Percentiles rank a stretch among this genome's conserved stretches.
These are phyloP conservation scores for Asterophora parasitica DNA, from an alignment of 768 basidiomycete genomes.

Conservation along the genomic window DNA sequence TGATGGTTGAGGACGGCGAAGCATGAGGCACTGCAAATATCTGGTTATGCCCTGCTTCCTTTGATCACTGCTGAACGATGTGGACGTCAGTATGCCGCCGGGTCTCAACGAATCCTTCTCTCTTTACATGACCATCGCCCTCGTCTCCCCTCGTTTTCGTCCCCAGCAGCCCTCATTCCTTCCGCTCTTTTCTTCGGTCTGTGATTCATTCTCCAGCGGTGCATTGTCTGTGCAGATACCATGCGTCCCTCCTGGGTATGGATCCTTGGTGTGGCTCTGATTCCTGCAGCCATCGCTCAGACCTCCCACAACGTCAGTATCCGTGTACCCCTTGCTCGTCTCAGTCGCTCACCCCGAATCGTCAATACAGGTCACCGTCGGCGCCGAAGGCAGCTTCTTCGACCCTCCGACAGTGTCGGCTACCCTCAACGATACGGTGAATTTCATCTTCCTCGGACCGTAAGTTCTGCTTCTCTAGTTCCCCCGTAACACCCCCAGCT, in stretches of 20 bases:
- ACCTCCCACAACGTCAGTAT: conserved; percentile 11
- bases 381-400: conserved; percentile 36
- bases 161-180: no score
- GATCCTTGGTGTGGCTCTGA: neutral
- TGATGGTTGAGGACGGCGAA: conserved; percentile 2
- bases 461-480: conserved; percentile 13
- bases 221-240: no score
- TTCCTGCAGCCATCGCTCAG: conserved; percentile 6
- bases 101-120: no score
- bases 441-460: conserved; percentile 36
- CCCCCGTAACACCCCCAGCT: neutral
- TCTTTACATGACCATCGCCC: no score
- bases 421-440: conserved; percentile 28
- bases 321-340: neutral
- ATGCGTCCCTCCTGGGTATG: neutral
- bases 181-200: no score
- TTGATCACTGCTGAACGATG: neutral
- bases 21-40: neutral
- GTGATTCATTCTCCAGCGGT: no score
- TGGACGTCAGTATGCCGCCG: no score
- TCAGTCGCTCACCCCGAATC: neutral
- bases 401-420: conserved; percentile 29
- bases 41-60: conserved; percentile 7
- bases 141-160: no score
- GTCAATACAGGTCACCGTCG: conserved; percentile 32